Percentiles rank a stretch among this genome's conserved stretches.
Conservation (phyloP, 1,284 basidiomycete genomes). For the Cryptococcus sp. region DNA sequence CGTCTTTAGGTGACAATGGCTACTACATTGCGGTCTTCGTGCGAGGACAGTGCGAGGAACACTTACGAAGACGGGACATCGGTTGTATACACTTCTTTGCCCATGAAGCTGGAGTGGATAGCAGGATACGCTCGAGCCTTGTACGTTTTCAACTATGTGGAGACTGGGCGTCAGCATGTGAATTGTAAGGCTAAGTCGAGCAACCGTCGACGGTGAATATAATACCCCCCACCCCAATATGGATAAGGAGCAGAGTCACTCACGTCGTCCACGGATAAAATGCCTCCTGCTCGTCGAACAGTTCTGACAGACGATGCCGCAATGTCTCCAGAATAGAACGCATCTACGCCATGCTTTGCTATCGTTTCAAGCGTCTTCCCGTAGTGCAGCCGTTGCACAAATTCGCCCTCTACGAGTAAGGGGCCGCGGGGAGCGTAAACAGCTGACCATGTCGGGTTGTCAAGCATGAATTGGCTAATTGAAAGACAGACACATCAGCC, state of each 20-base stretch:
- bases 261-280: constrained; percentile 48
- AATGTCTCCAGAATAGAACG: constrained; percentile 50
- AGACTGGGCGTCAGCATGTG: background rate
- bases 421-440: constrained; percentile 78
- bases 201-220: no score
- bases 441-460: constrained; percentile 71
- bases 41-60: background rate
- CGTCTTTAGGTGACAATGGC: background rate
- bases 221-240: no score
- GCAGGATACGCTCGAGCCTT: constrained; percentile 70
- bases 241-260: constrained; percentile 6
- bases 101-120: constrained; percentile 71
- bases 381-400: constrained; percentile 65
- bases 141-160: constrained; percentile 56
- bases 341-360: constrained; percentile 42
- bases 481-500: constrained; percentile 28
- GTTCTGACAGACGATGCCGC: constrained; percentile 47
- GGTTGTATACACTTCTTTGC: constrained; percentile 78
- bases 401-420: constrained; percentile 71
- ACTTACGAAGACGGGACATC: constrained; percentile 68
- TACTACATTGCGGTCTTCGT: background rate
- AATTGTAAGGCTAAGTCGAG: no score
- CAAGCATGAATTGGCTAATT: constrained; percentile 65
- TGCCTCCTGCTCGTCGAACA: constrained; percentile 40
- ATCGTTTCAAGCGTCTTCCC: constrained; percentile 47